A percentile compares a stretch with the other conserved stretches of the same genome.
phyloP scores from a whole-genome alignment of 495 filamentous ascomycete species.

The Penicillium diatomitis region DNA sequence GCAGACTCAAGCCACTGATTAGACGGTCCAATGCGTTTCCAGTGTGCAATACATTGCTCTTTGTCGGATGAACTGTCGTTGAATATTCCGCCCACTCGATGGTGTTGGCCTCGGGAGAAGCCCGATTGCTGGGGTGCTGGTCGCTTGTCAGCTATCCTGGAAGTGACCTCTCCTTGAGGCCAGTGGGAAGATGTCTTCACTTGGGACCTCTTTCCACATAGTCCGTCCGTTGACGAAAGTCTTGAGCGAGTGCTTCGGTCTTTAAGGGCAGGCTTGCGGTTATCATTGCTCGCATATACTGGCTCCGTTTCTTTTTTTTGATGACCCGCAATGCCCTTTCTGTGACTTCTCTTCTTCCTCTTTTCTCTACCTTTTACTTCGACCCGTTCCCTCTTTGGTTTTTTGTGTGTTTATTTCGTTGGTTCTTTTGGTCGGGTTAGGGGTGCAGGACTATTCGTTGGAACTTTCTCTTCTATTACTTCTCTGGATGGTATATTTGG shows the following conservation, averaged over 20 bases:
- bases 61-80: neutral
- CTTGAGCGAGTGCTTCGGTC: too few species aligned
- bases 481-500: too few species aligned
- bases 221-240: neutral
- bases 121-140: conserved; percentile 1
- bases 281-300: neutral
- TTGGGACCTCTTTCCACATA: neutral
- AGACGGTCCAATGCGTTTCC: neutral
- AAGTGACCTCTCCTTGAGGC: too few species aligned
- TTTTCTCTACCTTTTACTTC: conserved; percentile 12
- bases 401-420: conserved; percentile 9
- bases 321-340: conserved; percentile 21
- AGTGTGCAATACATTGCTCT: neutral
- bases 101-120: neutral
- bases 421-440: neutral
- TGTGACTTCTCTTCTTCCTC: conserved; percentile 21
- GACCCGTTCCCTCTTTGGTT: neutral
- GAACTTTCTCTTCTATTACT: too few species aligned
- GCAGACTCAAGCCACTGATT: conserved; percentile 11
- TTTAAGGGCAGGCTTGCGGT: too few species aligned
- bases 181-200: too few species aligned
- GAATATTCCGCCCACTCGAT: neutral
- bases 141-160: neutral
- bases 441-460: too few species aligned
- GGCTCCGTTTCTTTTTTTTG: conserved; percentile 10